A percentile compares a stretch with the other conserved stretches of the same genome.
Conservation (phyloP, 495 filamentous ascomycete genomes). For the Acidomyces sp. region DNA sequence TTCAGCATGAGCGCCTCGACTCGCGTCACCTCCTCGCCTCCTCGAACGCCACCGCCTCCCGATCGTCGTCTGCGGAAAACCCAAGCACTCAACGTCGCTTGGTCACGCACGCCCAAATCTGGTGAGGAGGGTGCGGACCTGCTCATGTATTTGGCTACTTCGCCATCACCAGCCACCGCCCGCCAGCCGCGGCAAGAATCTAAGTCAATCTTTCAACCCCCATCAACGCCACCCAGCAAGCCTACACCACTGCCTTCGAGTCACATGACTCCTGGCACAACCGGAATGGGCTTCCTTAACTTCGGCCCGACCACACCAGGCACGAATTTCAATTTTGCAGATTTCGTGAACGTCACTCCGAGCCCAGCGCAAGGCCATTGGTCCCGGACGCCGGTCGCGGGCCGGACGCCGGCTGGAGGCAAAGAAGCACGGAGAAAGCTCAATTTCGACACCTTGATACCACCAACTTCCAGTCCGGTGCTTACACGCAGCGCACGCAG, state of each 20-base stretch:
- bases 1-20: conserved; percentile 44
- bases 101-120: conserved; percentile 25
- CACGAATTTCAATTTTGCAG: conserved; percentile 81
- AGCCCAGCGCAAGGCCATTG: conserved; percentile 81
- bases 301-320: conserved; percentile 45
- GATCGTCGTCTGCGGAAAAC: conserved; percentile 25
- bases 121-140: conserved; percentile 83
- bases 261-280: conserved; percentile 71
- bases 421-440: conserved; percentile 47
- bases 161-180: conserved; percentile 64
- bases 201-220: conserved; percentile 43
- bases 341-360: conserved; percentile 94
- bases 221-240: conserved; percentile 77
- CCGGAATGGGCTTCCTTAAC: conserved; percentile 43
- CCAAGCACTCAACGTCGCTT: conserved; percentile 22
- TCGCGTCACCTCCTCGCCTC: conserved; percentile 58
- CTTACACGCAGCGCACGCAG: conserved; percentile 23
- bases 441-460: conserved; percentile 54
- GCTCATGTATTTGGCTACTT: conserved; percentile 81
- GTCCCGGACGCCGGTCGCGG: conserved; percentile 33
- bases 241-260: conserved; percentile 66
- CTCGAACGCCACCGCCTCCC: conserved; percentile 66
- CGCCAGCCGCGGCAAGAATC: conserved; percentile 24
- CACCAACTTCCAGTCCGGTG: conserved; percentile 34
- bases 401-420: conserved; percentile 46